Conservation (phyloP, 1,284 basidiomycete genomes). For the Austroboletus rostrupii region DNA sequence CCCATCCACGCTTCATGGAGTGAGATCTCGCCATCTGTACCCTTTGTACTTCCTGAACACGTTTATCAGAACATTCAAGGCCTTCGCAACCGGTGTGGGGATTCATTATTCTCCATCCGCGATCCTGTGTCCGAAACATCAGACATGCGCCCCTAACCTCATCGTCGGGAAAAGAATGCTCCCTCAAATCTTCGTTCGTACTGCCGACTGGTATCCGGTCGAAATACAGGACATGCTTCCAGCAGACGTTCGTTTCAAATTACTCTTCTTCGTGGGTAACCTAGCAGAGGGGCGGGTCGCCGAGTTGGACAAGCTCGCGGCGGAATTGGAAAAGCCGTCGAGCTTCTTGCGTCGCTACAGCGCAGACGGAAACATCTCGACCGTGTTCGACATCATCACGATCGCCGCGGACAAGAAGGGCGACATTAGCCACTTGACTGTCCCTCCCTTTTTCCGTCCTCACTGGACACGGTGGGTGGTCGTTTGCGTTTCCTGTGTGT, state of each 20-base stretch:
- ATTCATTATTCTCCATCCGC: background rate
- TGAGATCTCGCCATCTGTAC: slow-evolving; percentile 23
- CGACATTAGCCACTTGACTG: background rate
- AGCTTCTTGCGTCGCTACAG: background rate
- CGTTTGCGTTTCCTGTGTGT: background rate
- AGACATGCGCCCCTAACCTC: background rate
- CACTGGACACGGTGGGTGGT: background rate
- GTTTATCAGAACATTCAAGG: background rate
- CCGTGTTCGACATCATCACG: background rate
- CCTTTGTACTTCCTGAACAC: background rate
- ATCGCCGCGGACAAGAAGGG: background rate
- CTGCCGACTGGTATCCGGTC: background rate
- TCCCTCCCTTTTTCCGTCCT: background rate
- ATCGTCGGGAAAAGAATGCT: background rate
- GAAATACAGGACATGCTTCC: background rate
- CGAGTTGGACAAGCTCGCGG: background rate
- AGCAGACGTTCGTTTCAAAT: background rate
- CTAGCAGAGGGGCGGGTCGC: background rate
- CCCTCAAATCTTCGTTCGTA: background rate
- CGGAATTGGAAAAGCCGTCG: background rate
- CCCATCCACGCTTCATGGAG: slow-evolving; percentile 61
- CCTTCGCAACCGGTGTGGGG: background rate
- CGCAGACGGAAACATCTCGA: background rate
- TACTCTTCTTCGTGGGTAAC: background rate
- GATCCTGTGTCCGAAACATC: background rate